A percentile compares a stretch with the other conserved stretches of the same genome.
phyloP scores from a whole-genome alignment of 169 alveolate genomes.

The Eimeria sp. region DNA sequence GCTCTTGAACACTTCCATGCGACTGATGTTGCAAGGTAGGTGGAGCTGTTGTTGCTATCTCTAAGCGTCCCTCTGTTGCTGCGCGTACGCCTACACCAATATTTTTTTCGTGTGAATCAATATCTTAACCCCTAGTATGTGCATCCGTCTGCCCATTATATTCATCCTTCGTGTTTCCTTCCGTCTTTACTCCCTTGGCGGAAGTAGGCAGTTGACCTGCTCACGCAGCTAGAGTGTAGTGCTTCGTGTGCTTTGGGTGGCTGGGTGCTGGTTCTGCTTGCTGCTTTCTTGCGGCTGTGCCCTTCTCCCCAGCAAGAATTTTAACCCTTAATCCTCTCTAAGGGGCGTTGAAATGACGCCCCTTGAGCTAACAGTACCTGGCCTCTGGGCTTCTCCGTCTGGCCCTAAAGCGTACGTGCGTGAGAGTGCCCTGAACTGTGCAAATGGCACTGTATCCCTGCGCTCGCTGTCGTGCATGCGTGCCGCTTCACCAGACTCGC shows the following conservation, averaged over 20 bases:
- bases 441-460: not conserved
- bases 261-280: not conserved
- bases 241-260: not conserved
- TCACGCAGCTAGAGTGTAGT: not conserved
- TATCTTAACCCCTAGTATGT: not conserved
- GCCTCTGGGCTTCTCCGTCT: too few species aligned
- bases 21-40: constrained; percentile 9
- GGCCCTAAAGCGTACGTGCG: not conserved
- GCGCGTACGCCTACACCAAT: not conserved
- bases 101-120: not conserved
- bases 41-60: not conserved
- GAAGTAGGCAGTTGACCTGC: not conserved
- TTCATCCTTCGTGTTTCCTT: not conserved
- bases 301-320: not conserved
- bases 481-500: constrained; percentile 8
- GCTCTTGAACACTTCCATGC: constrained; percentile 25
- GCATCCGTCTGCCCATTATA: not conserved
- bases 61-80: not conserved
- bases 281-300: not conserved
- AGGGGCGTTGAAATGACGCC: too few species aligned
- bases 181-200: not conserved
- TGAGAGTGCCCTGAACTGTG: not conserved
- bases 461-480: not conserved
- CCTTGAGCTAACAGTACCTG: too few species aligned
- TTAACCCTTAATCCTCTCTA: too few species aligned